These are phyloP conservation scores for Saccharum hybrid DNA, from an alignment of 202 grass and related monocot species.

Conservation along the genomic window DNA sequence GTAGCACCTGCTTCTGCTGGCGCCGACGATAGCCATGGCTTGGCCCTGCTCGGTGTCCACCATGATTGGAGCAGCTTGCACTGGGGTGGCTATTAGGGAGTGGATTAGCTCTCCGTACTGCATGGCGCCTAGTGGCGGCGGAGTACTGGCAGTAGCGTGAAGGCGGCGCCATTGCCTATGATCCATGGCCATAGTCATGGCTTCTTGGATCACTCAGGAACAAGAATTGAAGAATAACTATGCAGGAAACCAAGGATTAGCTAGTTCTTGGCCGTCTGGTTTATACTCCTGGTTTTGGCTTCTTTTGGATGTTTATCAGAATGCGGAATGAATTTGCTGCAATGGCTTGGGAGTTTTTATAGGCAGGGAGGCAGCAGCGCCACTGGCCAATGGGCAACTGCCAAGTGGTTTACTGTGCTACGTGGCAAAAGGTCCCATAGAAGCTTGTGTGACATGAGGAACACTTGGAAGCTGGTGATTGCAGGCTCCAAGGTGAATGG, in stretches of 20 bases:
- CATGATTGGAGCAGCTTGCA: background rate
- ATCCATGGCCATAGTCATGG: slow-evolving; percentile 63
- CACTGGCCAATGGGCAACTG: background rate
- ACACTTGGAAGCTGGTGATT: background rate
- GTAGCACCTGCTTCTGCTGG: background rate
- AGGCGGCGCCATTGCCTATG: slow-evolving; percentile 32
- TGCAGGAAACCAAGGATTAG: background rate
- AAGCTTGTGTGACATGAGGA: background rate
- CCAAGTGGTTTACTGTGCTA: background rate
- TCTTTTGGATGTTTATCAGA: background rate
- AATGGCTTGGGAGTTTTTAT: slow-evolving; percentile 23
- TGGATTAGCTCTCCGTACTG: slow-evolving; percentile 51
- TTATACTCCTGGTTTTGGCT: background rate
- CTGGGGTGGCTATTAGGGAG: slow-evolving; percentile 35
- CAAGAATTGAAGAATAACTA: too few species aligned
- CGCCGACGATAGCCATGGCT: slow-evolving; percentile 5
- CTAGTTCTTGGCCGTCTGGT: background rate
- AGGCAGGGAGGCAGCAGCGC: background rate
- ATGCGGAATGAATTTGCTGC: background rate
- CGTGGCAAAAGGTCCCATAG: background rate
- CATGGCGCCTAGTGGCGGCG: slow-evolving; percentile 7
- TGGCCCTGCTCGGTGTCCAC: slow-evolving; percentile 24
- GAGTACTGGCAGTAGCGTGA: background rate
- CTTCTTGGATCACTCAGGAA: slow-evolving; percentile 14
- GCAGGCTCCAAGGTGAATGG: background rate